Percentiles rank a stretch among this genome's conserved stretches.
These are phyloP conservation scores for Aspergillus clavatus DNA, from an alignment of 2,329 filamentous ascomycete species.

Conservation along the genomic window DNA sequence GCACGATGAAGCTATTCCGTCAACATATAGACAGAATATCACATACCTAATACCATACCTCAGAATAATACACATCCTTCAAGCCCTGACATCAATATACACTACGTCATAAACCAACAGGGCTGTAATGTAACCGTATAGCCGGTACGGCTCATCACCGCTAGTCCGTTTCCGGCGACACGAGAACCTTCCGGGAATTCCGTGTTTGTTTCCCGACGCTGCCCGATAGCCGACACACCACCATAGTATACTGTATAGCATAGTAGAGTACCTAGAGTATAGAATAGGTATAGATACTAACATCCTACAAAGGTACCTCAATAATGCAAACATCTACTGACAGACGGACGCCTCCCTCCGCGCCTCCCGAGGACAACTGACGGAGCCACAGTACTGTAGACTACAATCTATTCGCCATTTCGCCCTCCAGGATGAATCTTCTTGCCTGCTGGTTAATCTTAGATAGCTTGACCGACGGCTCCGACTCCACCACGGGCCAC, in stretches of 20 bases:
- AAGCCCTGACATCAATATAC: no score
- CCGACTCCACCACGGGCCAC: neutral
- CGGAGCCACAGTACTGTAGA: no score
- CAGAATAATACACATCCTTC: no score
- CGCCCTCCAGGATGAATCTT: neutral
- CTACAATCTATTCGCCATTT: no score
- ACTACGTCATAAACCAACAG: neutral
- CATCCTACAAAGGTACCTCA: no score
- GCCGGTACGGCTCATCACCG: neutral
- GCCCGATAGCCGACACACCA: neutral
- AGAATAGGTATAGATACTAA: no score
- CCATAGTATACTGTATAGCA: neutral
- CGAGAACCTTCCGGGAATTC: constrained; percentile 2
- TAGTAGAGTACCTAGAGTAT: no score
- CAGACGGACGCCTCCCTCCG: constrained; percentile 2
- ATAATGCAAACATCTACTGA: no score
- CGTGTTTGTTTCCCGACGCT: constrained; percentile 5
- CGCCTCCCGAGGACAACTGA: constrained; percentile 8
- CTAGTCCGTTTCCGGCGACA: constrained; percentile 2
- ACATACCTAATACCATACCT: no score
- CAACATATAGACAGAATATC: no score
- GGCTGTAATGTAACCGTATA: neutral
- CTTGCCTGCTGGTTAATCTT: neutral
- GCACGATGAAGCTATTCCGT: no score
- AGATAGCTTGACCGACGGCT: neutral